phyloP scores from a whole-genome alignment of 148 eudicot species.

The Silene conica region DNA sequence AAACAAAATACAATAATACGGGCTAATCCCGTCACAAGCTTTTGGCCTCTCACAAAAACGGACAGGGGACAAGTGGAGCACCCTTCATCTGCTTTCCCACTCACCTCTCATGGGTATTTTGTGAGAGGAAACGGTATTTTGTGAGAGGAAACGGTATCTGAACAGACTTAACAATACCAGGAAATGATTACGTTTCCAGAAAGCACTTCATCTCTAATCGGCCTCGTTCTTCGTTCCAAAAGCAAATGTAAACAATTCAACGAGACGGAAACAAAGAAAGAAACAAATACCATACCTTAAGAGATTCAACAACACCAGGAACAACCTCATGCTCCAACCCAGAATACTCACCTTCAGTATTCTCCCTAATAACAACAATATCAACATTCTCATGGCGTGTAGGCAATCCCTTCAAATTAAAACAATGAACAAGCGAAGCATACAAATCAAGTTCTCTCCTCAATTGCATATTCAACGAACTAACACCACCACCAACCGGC shows the following conservation, averaged over 20 bases:
- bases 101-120: no score
- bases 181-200: no score
- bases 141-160: no score
- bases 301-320: slow-evolving; percentile 83
- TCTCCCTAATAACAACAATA: slow-evolving; percentile 82
- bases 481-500: slow-evolving; percentile 79
- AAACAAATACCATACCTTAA: slow-evolving; percentile 49
- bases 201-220: no score
- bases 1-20: no score
- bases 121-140: no score
- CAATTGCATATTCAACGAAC: slow-evolving; percentile 56
- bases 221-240: no score
- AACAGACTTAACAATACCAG: no score
- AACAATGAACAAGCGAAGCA: slow-evolving; percentile 71
- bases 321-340: slow-evolving; percentile 89
- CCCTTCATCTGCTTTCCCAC: no score
- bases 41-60: no score
- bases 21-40: no score
- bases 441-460: slow-evolving; percentile 68
- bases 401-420: slow-evolving; percentile 56
- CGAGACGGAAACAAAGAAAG: not conserved
- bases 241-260: not conserved
- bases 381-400: slow-evolving; percentile 68
- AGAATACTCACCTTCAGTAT: slow-evolving; percentile 79
- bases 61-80: no score